Base-by-base conservation (phyloP, 805 yeast genomes). In the Komagataella pseudopastoris region DNA sequence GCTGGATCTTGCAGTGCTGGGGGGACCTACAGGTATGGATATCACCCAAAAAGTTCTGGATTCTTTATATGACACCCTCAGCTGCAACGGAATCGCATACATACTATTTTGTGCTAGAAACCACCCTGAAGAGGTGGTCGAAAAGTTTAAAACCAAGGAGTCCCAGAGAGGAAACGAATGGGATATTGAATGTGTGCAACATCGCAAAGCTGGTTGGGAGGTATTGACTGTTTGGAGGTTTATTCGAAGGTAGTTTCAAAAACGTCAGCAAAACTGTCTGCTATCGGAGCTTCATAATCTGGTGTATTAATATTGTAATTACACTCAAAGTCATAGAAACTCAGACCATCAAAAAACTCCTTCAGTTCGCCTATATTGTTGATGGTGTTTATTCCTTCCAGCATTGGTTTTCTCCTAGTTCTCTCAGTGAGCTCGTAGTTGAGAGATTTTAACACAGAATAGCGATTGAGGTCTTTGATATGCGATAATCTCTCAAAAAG, bases 151-250 rank as follows among this genome's bases (percentile, higher is more conserved):
- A 14, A 51, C 56, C 1, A 59, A 62, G 8, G 71, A 71, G 6
- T 43, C 45, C 24, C 24, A 22, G 30, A 18, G 16, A n/a, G 39
- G 39, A 5, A 54, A 50, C 1, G 17, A 6, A 0, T 91, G 96
- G 88, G 51, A 51, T 0, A 78, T 77, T 1, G 68, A 70, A 2
- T 57, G 67, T n/a, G 70, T 88, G 1, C 75, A 80, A 3, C 72
- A 73, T 47, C 72, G 97, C 51, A 87, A 86, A 59, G 96, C 96
- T 1, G 98, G 98, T 0, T 89, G 98, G 96, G 99, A 93, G 65
- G 91, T 85, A 8, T 70, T 93, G 44, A 78, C 87, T 51, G 83
- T 91, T 6, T 80, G 83, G 66, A 73, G 81, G 55, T 87, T 90
- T 59, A 60, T 51, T 49, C 63, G 71, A 65, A 10, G 30, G 23